phyloP scores from a whole-genome alignment of 169 alveolate genomes.

The Plasmodium gonderi region DNA sequence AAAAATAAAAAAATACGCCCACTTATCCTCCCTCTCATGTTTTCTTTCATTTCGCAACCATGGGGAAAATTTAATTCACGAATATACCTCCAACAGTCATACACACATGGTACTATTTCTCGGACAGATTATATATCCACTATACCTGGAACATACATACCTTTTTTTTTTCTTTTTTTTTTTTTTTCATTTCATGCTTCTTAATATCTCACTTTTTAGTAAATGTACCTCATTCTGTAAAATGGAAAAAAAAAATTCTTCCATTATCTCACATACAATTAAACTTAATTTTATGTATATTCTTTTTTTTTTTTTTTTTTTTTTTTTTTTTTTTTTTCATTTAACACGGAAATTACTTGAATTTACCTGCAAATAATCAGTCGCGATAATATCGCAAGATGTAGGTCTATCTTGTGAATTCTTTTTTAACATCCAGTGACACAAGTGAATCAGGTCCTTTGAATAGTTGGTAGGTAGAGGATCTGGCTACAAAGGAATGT shows the following conservation, averaged over 20 bases:
- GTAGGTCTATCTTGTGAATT: slow-evolving; percentile 63
- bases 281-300: neutral
- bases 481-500: slow-evolving; percentile 29
- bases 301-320: slow-evolving; percentile 15
- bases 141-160: no score
- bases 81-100: no score
- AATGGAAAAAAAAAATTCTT: neutral
- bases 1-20: neutral
- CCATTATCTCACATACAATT: neutral
- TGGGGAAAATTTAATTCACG: no score
- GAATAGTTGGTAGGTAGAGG: slow-evolving; percentile 70
- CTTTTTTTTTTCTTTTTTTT: no score
- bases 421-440: slow-evolving; percentile 71
- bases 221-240: slow-evolving; percentile 45
- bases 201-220: slow-evolving; percentile 46
- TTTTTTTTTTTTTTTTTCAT: neutral
- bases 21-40: neutral
- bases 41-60: no score
- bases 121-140: no score
- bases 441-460: slow-evolving; percentile 40
- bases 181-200: neutral
- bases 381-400: slow-evolving; percentile 45
- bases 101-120: no score
- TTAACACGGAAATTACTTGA: neutral
- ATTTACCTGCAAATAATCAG: slow-evolving; percentile 55